These are phyloP conservation scores for Fusarium albidum DNA, from an alignment of 2,329 filamentous ascomycete species.

Conservation along the genomic window DNA sequence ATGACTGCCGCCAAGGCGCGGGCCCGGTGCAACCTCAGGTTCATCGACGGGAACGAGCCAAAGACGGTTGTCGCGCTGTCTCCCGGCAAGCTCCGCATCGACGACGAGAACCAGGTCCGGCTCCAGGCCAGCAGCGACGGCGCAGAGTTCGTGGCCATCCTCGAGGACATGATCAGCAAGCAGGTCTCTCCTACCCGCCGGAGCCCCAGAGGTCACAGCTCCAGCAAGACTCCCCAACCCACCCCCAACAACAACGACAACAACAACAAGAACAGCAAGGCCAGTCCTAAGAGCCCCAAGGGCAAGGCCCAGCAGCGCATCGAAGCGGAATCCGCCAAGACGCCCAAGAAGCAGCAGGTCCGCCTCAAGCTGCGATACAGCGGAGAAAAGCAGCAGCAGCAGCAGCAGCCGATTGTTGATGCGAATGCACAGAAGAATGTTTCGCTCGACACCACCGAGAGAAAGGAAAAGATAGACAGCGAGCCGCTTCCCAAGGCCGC, in stretches of 20 bases:
- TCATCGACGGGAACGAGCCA: constrained; percentile 33
- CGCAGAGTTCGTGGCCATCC: constrained; percentile 22
- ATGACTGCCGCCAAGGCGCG: constrained; percentile 24
- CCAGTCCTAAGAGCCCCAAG: constrained; percentile 10
- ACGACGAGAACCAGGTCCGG: constrained; percentile 1
- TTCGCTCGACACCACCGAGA: not conserved
- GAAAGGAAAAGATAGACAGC: not conserved
- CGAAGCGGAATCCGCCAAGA: constrained; percentile 3
- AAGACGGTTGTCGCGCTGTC: constrained; percentile 18
- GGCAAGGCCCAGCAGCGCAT: constrained; percentile 18
- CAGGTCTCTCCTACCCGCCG: constrained; percentile 16
- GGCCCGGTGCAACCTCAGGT: constrained; percentile 20
- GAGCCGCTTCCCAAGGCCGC: not conserved
- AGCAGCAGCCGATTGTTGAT: not conserved
- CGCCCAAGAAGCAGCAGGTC: constrained; percentile 1
- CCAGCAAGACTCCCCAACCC: constrained; percentile 6
- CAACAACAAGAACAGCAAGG: too few species aligned
- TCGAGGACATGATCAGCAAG: constrained; percentile 20
- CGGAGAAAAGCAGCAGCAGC: too few species aligned
- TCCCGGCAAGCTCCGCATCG: constrained; percentile 11
- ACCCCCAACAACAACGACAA: too few species aligned
- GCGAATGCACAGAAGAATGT: not conserved
- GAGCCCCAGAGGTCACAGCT: not conserved
- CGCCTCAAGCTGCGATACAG: constrained; percentile 10
- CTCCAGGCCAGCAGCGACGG: constrained; percentile 10